phyloP scores from a whole-genome alignment of 2,329 filamentous ascomycete genomes.

The Eutypa lata region DNA sequence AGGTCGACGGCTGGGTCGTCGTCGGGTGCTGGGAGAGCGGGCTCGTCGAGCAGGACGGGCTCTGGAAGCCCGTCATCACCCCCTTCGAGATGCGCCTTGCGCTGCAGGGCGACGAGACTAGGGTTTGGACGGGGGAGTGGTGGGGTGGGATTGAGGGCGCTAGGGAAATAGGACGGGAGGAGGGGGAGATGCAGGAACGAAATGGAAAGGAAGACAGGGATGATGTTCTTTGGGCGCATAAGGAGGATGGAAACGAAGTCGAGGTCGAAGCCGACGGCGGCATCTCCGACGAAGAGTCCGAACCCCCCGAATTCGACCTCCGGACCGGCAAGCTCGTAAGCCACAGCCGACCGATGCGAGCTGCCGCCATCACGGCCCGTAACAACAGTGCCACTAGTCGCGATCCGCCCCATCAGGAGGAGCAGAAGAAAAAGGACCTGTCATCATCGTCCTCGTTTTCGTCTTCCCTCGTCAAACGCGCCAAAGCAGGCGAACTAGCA shows the following conservation, averaged over 20 bases:
- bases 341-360: constrained; percentile 71
- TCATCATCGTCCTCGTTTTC: constrained; percentile 15
- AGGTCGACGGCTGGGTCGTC: constrained; percentile 94
- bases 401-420: no score
- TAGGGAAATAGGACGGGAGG: constrained; percentile 37
- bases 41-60: constrained; percentile 82
- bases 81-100: constrained; percentile 87
- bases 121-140: constrained; percentile 87
- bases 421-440: constrained; percentile 20
- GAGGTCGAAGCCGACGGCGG: constrained; percentile 34
- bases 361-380: constrained; percentile 41
- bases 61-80: constrained; percentile 88
- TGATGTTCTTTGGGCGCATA: no score
- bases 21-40: constrained; percentile 98
- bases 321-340: constrained; percentile 81
- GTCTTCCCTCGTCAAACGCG: constrained; percentile 59
- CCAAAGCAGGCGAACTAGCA: constrained; percentile 63
- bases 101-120: constrained; percentile 68
- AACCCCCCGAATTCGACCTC: constrained; percentile 87
- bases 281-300: constrained; percentile 65
- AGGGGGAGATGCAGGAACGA: constrained; percentile 23
- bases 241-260: constrained; percentile 6
- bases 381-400: no score
- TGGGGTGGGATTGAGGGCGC: constrained; percentile 78
- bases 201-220: constrained; percentile 5